Evolutionary conservation across 1,284 basidiomycete genomes (phyloP), one percentile per base, ranked within the genome.

Genomic region (Ustilago cynodontis): DNA sequence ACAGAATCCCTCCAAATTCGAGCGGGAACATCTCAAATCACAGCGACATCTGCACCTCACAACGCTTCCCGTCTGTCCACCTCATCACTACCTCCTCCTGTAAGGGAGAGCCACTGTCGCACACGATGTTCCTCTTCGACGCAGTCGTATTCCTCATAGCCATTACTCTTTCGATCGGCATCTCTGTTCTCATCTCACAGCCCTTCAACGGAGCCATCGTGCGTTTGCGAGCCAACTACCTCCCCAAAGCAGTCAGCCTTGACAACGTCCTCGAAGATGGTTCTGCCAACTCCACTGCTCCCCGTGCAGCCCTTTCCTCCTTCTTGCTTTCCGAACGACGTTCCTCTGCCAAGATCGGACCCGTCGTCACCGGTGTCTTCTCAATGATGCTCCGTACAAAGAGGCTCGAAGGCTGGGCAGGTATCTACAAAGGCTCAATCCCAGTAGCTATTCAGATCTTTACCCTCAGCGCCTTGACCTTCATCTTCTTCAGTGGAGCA

Each of bases 251-350:
- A 4, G 81, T 85, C 31, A 78, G 78, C 9, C 79, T 85, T 33
- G 82, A 84, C 57, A 80, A 80, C 62, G 79, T 85, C 18, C 70
- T 85, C 58, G 80, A 83, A 63, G 84, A 83, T 61, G 84, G 83
- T 22, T 49, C 64, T 6, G 59, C 55, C 18, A 64, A 63, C 10
- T 43, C 64, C 2, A 43, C 65, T 11, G 50, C 43, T 20, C 76
- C 76, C n/a, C 68, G 76, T 33, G 71, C 77, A 20, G 71, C 77
- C 11, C 59, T 82, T 39, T 69, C 66, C 13, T 70, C 77, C 5
- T 73, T 83, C 47, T 49, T 81, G 31, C 68, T 80, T 26, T 72
- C 69, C n/a, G 70, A 82, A 28, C 60, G 76, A 11, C 65, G 79
- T 22, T 70, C 73, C 14, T 52, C 76, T 14, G 79, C 81, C 11